phyloP scores from a whole-genome alignment of 108 stramenopile species.

The Cyclotella sp. region DNA sequence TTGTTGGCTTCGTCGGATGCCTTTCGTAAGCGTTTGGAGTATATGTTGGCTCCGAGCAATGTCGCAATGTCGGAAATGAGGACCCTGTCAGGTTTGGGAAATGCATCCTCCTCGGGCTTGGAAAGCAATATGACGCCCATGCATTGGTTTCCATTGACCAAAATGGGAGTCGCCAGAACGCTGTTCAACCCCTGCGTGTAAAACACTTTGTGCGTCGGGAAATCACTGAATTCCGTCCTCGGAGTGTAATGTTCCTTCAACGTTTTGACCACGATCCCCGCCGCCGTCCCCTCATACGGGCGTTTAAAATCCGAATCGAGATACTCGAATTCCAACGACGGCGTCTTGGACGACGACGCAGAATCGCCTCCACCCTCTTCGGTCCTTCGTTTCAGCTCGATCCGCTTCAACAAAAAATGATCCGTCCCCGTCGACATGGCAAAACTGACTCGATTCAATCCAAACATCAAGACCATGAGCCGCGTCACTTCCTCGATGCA shows the following conservation, averaged over 20 bases:
- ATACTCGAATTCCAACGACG: slow-evolving; percentile 23
- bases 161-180: slow-evolving; percentile 32
- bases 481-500: slow-evolving; percentile 35
- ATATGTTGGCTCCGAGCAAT: slow-evolving; percentile 39
- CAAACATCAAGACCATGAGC: slow-evolving; percentile 31
- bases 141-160: slow-evolving; percentile 37
- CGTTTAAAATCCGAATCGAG: slow-evolving; percentile 27
- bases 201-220: slow-evolving; percentile 7
- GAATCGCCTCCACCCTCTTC: neutral
- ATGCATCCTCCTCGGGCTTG: slow-evolving; percentile 32
- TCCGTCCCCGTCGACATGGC: slow-evolving; percentile 28
- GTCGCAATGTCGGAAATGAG: slow-evolving; percentile 39
- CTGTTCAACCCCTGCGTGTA: slow-evolving; percentile 19
- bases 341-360: neutral
- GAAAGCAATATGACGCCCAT: slow-evolving; percentile 17
- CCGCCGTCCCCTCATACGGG: slow-evolving; percentile 23
- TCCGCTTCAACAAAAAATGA: slow-evolving; percentile 20
- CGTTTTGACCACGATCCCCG: slow-evolving; percentile 18
- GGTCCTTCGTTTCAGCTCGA: neutral
- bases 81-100: slow-evolving; percentile 30
- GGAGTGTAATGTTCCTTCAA: slow-evolving; percentile 32
- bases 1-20: slow-evolving; percentile 30
- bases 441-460: slow-evolving; percentile 21
- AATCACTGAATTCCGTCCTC: slow-evolving; percentile 24
- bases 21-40: slow-evolving; percentile 33